A percentile compares a stretch with the other conserved stretches of the same genome.
These are phyloP conservation scores for Candida awuae DNA, from an alignment of 805 yeast species.

Conservation along the genomic window DNA sequence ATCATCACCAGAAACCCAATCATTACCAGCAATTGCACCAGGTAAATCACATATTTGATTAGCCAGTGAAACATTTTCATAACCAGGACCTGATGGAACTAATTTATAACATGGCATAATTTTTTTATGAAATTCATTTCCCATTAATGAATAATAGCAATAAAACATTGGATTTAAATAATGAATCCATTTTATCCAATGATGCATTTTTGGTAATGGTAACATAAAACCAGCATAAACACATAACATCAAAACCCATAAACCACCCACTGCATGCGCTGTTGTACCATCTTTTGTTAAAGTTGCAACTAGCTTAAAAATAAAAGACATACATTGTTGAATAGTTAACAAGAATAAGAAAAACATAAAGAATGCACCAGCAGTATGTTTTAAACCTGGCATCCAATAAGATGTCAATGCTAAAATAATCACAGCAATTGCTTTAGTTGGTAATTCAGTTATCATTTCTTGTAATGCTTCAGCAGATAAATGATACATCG, in stretches of 20 bases:
- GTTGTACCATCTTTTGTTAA: conserved; percentile 43
- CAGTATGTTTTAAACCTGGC: neutral
- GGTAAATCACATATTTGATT: conserved; percentile 32
- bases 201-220: conserved; percentile 48
- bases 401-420: neutral
- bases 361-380: conserved; percentile 15
- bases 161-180: conserved; percentile 53
- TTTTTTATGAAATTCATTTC: conserved; percentile 46
- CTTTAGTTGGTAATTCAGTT: neutral
- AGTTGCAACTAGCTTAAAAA: conserved; percentile 40
- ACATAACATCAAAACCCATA: conserved; percentile 43
- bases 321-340: conserved; percentile 43
- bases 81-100: conserved; percentile 44
- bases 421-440: neutral
- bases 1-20: conserved; percentile 48
- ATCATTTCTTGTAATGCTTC: neutral
- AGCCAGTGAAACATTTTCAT: conserved; percentile 16
- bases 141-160: conserved; percentile 49
- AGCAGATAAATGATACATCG: neutral
- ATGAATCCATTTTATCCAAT: conserved; percentile 63
- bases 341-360: conserved; percentile 33
- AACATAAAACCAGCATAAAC: conserved; percentile 50
- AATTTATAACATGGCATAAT: conserved; percentile 38
- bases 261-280: conserved; percentile 48
- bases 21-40: conserved; percentile 51